Conservation (phyloP, 208 protist species). For the Endotrypanum monterogeii region DNA sequence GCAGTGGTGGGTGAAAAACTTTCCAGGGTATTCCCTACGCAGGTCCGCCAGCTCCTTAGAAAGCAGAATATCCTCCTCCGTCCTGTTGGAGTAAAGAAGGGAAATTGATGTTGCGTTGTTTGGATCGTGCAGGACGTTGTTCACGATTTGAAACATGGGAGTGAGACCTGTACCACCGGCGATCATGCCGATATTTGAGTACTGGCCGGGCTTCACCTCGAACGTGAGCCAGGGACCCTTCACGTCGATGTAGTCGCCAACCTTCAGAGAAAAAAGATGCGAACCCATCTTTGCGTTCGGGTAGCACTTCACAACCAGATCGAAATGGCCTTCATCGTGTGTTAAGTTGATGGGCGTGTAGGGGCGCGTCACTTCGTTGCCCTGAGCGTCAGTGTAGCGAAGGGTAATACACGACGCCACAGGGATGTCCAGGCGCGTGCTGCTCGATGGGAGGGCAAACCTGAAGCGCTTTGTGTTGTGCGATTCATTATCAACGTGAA, state of each 20-base stretch:
- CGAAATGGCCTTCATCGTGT: conserved; percentile 63
- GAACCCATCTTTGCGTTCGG: conserved; percentile 87
- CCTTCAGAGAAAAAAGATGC: conserved; percentile 81
- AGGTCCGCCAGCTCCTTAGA: conserved; percentile 62
- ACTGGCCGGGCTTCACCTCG: conserved; percentile 64
- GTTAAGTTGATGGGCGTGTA: conserved; percentile 77
- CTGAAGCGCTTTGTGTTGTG: conserved; percentile 74
- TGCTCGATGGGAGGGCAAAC: conserved; percentile 48
- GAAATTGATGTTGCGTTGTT: conserved; percentile 64
- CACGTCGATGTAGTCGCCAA: conserved; percentile 81
- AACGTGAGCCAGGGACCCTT: conserved; percentile 83
- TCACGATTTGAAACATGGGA: conserved; percentile 87
- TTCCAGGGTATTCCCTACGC: conserved; percentile 43
- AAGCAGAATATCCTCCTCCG: conserved; percentile 83
- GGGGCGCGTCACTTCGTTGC: conserved; percentile 67
- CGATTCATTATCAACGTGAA: conserved; percentile 47
- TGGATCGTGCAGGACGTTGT: conserved; percentile 56
- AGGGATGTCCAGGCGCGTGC: conserved; percentile 41
- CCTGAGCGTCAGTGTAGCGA: conserved; percentile 54
- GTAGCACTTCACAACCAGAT: conserved; percentile 86
- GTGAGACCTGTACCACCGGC: conserved; percentile 91
- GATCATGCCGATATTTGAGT: conserved; percentile 82
- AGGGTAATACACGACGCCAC: conserved; percentile 73
- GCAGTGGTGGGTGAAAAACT: conserved; percentile 75
- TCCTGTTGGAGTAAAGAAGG: conserved; percentile 81